These are phyloP conservation scores for Zancudomyces culisetae DNA, from an alignment of 371 early-diverging fungal species.

Conservation along the genomic window DNA sequence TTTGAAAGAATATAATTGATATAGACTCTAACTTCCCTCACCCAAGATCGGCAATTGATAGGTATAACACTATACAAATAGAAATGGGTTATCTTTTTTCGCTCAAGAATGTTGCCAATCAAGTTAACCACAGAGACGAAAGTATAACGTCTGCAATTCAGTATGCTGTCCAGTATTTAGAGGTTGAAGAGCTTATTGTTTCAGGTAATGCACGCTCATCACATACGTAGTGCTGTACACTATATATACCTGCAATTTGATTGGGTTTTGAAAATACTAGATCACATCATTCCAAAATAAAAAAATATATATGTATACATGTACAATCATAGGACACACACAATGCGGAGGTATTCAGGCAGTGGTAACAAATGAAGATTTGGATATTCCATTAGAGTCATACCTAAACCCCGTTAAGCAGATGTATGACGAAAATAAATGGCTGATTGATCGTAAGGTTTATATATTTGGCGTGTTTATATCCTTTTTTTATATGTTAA, in stretches of 20 bases:
- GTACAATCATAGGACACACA: constrained; percentile 59
- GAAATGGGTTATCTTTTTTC: constrained; percentile 73
- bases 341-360: constrained; percentile 74
- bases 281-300: not conserved
- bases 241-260: not conserved
- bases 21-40: no score
- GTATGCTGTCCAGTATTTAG: constrained; percentile 77
- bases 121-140: constrained; percentile 53
- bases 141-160: constrained; percentile 69
- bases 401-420: constrained; percentile 67
- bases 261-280: not conserved
- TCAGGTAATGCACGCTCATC: no score
- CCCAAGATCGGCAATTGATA: no score
- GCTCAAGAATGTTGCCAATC: constrained; percentile 90
- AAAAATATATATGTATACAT: no score
- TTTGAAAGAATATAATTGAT: no score
- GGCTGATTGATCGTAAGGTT: no score
- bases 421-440: no score
- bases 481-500: no score
- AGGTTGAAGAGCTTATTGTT: constrained; percentile 81
- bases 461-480: no score
- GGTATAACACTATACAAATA: no score
- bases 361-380: constrained; percentile 9
- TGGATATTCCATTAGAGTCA: constrained; percentile 29
- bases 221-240: not conserved